Conservation (phyloP, 2,329 filamentous ascomycete species). For the Apiospora aurea region DNA sequence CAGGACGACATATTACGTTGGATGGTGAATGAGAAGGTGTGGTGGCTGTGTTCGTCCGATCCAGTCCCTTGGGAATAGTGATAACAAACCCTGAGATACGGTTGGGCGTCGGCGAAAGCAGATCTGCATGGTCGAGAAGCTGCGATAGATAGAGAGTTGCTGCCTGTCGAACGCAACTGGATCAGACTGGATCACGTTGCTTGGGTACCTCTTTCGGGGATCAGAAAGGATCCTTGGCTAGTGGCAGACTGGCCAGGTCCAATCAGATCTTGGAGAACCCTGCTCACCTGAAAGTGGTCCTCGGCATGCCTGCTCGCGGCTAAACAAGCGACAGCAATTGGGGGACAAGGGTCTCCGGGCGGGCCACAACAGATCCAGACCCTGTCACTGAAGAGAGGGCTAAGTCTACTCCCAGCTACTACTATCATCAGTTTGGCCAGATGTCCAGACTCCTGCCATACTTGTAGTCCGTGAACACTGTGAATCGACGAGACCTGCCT, state of each 20-base stretch:
- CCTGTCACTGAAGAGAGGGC: constrained; percentile 8
- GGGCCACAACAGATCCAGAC: constrained; percentile 1
- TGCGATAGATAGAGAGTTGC: constrained; percentile 6
- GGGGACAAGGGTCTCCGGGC: constrained; percentile 32
- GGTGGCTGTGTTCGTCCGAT: constrained; percentile 6
- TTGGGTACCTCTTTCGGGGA: constrained; percentile 29
- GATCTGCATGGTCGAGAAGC: constrained; percentile 5
- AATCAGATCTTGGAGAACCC: constrained; percentile 40
- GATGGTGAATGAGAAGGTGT: background rate
- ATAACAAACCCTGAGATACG: background rate
- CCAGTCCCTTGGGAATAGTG: constrained; percentile 17
- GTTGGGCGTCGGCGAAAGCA: constrained; percentile 12
- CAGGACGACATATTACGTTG: constrained; percentile 14
- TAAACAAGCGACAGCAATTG: constrained; percentile 40
- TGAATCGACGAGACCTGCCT: constrained; percentile 7
- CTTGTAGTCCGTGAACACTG: background rate
- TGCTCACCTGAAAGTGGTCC: constrained; percentile 38
- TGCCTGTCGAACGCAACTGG: constrained; percentile 18
- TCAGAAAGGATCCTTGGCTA: constrained; percentile 2
- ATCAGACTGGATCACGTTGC: constrained; percentile 37
- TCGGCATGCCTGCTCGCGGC: constrained; percentile 33
- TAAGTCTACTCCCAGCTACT: background rate
- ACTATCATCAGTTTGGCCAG: background rate
- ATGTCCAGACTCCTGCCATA: background rate
- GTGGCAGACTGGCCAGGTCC: constrained; percentile 34